Conservation (phyloP, 2,329 filamentous ascomycete genomes). For the Talaromyces sp. region DNA sequence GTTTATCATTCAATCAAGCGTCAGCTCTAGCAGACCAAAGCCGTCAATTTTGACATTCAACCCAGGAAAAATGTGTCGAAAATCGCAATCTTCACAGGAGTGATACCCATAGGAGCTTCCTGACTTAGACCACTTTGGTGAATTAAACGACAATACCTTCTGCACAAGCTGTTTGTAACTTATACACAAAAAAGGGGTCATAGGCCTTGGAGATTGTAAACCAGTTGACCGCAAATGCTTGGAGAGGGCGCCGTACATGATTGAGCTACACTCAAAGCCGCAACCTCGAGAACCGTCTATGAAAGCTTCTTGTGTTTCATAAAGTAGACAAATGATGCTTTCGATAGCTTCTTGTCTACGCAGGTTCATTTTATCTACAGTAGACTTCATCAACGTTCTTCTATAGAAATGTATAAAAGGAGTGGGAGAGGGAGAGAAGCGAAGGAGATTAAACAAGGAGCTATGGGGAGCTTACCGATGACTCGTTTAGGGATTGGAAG, state of each 20-base stretch:
- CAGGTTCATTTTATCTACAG: not conserved
- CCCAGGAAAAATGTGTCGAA: no score
- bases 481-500: conserved; percentile 15
- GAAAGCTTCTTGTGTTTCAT: not conserved
- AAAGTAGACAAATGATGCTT: not conserved
- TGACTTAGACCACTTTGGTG: not conserved
- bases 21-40: no score
- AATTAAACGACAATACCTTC: not conserved
- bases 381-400: not conserved
- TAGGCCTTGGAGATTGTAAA: conserved; percentile 7
- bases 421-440: no score
- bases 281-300: not conserved
- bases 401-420: no score
- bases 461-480: not conserved
- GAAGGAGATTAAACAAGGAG: no score
- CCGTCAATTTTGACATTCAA: no score
- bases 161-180: conserved; percentile 9
- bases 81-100: no score
- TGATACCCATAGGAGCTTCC: no score
- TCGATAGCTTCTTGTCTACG: not conserved
- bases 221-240: conserved; percentile 14
- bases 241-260: conserved; percentile 15
- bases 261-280: conserved; percentile 15
- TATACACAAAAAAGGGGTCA: not conserved
- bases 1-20: no score